phyloP scores from a whole-genome alignment of 345 rosid species.

The Gossypium mustelinum region DNA sequence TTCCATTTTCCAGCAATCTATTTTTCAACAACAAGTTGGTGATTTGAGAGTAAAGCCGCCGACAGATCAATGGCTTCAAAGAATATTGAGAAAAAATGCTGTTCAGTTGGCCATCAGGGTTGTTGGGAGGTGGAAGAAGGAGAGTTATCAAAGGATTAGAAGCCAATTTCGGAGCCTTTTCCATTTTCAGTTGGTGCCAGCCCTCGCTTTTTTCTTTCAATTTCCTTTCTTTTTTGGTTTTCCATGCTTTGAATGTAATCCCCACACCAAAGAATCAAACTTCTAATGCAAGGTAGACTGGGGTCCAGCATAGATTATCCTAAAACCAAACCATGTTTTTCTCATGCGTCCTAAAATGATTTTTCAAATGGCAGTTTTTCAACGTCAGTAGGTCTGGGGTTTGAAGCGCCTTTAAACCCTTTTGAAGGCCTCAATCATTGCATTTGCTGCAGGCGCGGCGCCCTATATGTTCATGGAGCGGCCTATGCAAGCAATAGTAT shows the following conservation, averaged over 20 bases:
- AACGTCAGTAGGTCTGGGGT: conserved; percentile 25
- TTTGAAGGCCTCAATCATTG: conserved; percentile 27
- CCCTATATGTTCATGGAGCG: conserved; percentile 28
- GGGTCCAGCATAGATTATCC: background rate
- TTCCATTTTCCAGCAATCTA: background rate
- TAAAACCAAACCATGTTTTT: background rate
- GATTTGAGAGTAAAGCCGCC: background rate
- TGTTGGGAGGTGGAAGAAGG: conserved; percentile 2
- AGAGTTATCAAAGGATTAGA: too few species aligned
- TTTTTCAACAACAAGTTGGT: background rate
- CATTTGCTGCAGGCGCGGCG: conserved; percentile 2
- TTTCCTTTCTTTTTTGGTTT: background rate
- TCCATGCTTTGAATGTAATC: background rate
- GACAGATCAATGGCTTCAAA: conserved; percentile 1
- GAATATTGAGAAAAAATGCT: conserved; percentile 8
- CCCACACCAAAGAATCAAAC: background rate
- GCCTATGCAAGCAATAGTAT: conserved; percentile 25
- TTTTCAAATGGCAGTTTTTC: conserved; percentile 25
- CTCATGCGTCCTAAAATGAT: background rate
- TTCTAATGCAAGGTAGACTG: background rate
- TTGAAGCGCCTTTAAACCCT: background rate
- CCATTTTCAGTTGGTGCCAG: conserved; percentile 33
- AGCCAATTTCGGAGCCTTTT: too few species aligned
- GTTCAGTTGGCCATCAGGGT: conserved; percentile 21
- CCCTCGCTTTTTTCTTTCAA: conserved; percentile 22